phyloP scores from a whole-genome alignment of 75 land plant genomes.

The Gnetum montanum region DNA sequence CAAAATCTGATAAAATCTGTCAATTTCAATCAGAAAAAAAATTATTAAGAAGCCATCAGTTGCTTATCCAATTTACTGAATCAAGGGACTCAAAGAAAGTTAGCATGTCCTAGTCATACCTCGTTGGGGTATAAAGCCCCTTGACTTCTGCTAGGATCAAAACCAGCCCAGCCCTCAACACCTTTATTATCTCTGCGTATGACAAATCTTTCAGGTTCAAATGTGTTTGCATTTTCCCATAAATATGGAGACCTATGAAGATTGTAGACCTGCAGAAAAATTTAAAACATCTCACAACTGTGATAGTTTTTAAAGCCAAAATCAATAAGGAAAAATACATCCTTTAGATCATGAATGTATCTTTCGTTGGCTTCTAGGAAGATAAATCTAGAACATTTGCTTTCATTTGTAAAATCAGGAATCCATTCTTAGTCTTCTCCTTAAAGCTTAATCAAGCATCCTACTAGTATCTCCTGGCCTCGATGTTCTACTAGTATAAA shows the following conservation, averaged over 20 bases:
- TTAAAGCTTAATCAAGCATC: too few relatives aligned
- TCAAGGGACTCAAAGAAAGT: too few relatives aligned
- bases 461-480: too few relatives aligned
- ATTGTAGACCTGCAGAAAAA: conserved; percentile 68
- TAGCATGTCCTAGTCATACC: too few relatives aligned
- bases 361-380: too few relatives aligned
- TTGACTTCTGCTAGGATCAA: conserved; percentile 76
- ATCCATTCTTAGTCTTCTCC: too few relatives aligned
- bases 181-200: conserved; percentile 28
- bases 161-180: conserved; percentile 87
- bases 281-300: neutral
- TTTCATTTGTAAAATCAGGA: too few relatives aligned
- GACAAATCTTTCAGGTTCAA: conserved; percentile 86
- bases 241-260: conserved; percentile 94
- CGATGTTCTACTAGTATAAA: too few relatives aligned
- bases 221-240: conserved; percentile 86
- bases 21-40: neutral
- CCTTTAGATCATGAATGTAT: neutral
- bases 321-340: neutral
- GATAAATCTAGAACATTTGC: too few relatives aligned
- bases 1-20: conserved; percentile 86
- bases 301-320: neutral
- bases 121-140: conserved; percentile 95
- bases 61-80: neutral
- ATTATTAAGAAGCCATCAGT: neutral